Base-by-base conservation (phyloP, 495 filamentous ascomycete genomes). In the Lentithecium fluviatile region DNA sequence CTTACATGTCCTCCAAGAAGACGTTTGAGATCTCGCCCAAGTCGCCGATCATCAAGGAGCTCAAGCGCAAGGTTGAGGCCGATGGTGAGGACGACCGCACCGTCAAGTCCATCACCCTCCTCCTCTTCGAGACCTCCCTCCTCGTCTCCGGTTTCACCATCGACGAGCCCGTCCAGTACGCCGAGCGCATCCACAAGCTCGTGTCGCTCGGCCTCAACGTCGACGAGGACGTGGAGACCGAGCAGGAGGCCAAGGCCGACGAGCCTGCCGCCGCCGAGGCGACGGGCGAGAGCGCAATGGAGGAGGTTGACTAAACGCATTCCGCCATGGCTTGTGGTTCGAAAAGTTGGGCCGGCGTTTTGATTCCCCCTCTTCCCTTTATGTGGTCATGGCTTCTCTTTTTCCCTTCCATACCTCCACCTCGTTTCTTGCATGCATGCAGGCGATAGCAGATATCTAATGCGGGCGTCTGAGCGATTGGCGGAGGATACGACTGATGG, bases 1-100 rank as follows among this genome's bases (percentile, higher is more conserved):
- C 90, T 61, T 98, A 98, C 88, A 98, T 98, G 94, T 92, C 90
- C 59, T 97, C 93, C 72, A 98, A 98, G 91, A 98, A 98, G 89
- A 98, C 95, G 54, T 97, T 98, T 67, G 94, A 98, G 82, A 97
- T 98, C 78, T 96, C 93, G n/a, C 94, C 94, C 76, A 91, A 92
- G 83, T 95, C 90, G 62, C 72, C 91, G 63, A 98, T 98, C 81
- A 87, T 98, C 85, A 88, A 95, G 84, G 94, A 96, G 83, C 88
- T 98, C 69, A 74, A 91, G 88, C 91, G 87, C 78, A 98, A 98
- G 89, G 89, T 95, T 61, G 95, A 96, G 82, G 74, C 88, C 45
- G 95, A 98, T 74, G 94, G 94, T 62, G 91, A 96, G 89, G 88
- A 89, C 73, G 91, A 96, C 84, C 91, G 91, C 75, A 95, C 90